Evolutionary conservation across 2,329 filamentous ascomycete species (phyloP), one percentile per base, ranked within the genome.

Genomic region (Paraphoma sp.): DNA sequence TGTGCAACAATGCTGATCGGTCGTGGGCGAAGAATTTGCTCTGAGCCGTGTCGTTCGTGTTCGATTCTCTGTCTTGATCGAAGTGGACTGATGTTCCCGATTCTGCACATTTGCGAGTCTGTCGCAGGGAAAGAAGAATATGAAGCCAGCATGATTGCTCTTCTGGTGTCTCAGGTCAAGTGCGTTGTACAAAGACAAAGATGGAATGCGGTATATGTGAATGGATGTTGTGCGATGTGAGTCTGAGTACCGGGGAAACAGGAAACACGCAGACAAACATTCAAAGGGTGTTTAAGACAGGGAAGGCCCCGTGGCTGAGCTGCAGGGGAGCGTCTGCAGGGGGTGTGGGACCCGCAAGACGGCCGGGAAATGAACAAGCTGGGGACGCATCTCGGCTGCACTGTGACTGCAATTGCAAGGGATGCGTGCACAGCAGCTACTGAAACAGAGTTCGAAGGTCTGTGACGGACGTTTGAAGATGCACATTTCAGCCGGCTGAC

Each of bases 1-100:
- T 58, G 54, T 45, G 48, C 49, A n/a, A 51, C 45, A 10, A 66
- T 56, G 45, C 60, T 67, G 28, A 68, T 62, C 12, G 64, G 61
- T 16, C 65, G 62, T 45, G 62, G 55, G 18, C 63, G 61, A 40
- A 48, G 57, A 23, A 67, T 63, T n/a, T 64, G 53, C 46, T 69
- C 67, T 28, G 67, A 69, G 44, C 60, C 60, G 57, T 66, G 62
- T 45, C 67, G 62, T 46, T 60, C 60, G 65, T 69, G 67, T 43
- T 57, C 48, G 44, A 62, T 52, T 28, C 64, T 60, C 55, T 49
- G 58, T 56, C 49, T 54, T 23, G 49, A 54, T 40, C 62, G 64
- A 40, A 64, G 43, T 8, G 67, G 67, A 53, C 65, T 69, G 50
- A 60, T 57, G 53, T 17, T 17, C 16, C 56, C 62, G 41, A 63